Base-by-base conservation (phyloP, 2,329 filamentous ascomycete genomes). In the Elsinoe necatrix region DNA sequence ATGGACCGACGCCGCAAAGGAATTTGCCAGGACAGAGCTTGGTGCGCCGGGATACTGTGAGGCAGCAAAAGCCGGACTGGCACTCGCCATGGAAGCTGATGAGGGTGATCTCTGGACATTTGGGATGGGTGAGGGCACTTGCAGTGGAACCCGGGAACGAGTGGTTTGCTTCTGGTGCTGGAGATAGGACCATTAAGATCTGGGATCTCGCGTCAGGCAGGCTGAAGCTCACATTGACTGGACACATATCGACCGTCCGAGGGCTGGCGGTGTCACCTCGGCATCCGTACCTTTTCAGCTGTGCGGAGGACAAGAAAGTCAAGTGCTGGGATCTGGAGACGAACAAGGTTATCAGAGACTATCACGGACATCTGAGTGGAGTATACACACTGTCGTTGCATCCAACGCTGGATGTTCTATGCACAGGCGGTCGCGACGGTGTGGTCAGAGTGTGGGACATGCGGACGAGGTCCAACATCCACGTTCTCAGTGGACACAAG, bases 311-410 rank as follows among this genome's bases (percentile, higher is more conserved):
- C 71, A 98, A 98, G 77, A 95, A 95, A 89, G 93, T 98, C 61
- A 98, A 98, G 73, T 98, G 93, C 74, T 98, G 93, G 93, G 93
- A 98, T 75, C 75, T 98, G 62, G 93, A 98, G 72, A 96, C 92
- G n/a, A 98, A 98, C 76, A 96, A 96, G 72, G 93, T 98, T 59
- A 96, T 97, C 67, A 83, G 92, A 37, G 90, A 96, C 72, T 96
- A 95, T 69, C 93, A 98, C 70, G 95, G 95, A 16, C 93, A 98
- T 73, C 76, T 98, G 20, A 95, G 89, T 64, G 93, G 93, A 61
- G 93, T 98, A 3, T 98, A 98, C 73, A 91, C 91, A 0, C 77
- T 98, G 4, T 82, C 87, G 1, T 76, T 98, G n/a, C 93, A 98
- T 68, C 93, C 93, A 0, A 95, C 90, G 0, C 80, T 98, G 4